Evolutionary conservation across 2,329 filamentous ascomycete genomes (phyloP), one percentile per base, ranked within the genome.

Genomic region (Claviceps sp.): DNA sequence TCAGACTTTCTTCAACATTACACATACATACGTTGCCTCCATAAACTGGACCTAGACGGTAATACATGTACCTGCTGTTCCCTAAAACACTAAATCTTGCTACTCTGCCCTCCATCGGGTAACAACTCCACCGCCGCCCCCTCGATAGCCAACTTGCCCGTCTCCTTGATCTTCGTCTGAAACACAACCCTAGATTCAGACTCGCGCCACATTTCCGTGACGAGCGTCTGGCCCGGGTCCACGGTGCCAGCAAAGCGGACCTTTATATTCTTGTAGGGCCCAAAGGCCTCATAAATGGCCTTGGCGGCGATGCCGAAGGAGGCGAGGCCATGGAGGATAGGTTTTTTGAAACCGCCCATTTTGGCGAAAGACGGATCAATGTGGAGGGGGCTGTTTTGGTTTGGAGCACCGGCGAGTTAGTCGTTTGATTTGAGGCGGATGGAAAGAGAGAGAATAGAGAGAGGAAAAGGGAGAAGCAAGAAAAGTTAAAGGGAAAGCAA

Each of bases 271-370:
- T 86, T 88, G 73, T 86, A 89, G 47, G 78, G 71, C 4, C 93
- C 93, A 62, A 83, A 97, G 11, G 76, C 84, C 70, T 89, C 80
- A 66, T 90, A 85, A 41, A 98, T 82, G 55, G 91, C 89, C 77
- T 95, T 96, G 58, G 85, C 88, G 16, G 87, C 84, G 58, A 97
- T 81, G 60, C 93, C 93, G 63, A 98, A 91, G 66, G 84, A 93
- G 78, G 89, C 95, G 40, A 98, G 81, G n/a, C 93, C 93, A 73
- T 98, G 93, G 51, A 98, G 76, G 65, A 98, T 98, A 13, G 93
- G 93, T 30, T 75, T 81, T 72, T 93, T 86, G 81, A 98, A 98
- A 54, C 93, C 93, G 54, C 91, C 93, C 61, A 95, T 84, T 74
- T 93, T 93, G 72, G 88, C 88, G 70, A 98, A 97, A 48, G 82